phyloP scores from a whole-genome alignment of 1,284 basidiomycete genomes.

The Malassezia yamatoensis region DNA sequence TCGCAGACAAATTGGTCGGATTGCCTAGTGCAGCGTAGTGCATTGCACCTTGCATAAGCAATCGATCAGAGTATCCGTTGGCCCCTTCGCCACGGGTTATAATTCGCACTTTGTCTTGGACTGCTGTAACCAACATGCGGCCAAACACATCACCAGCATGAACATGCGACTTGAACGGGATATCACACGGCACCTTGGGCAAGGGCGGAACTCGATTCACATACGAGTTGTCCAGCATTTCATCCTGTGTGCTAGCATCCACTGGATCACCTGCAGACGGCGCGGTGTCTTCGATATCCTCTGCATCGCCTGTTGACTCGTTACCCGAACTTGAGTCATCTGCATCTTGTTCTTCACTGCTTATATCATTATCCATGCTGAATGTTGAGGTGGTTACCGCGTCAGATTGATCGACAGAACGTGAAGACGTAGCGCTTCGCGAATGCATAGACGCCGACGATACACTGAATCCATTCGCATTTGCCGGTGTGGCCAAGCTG shows the following conservation, averaged over 20 bases:
- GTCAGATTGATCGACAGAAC: conserved; percentile 2
- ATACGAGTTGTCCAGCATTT: conserved; percentile 9
- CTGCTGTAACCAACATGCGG: neutral
- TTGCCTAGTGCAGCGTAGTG: conserved; percentile 10
- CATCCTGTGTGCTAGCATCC: neutral
- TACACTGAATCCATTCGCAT: too few relatives aligned
- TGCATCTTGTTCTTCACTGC: conserved; percentile 9
- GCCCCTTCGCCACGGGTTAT: neutral
- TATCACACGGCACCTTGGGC: conserved; percentile 5
- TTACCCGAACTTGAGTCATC: neutral
- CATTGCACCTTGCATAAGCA: conserved; percentile 6
- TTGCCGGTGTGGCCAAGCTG: too few relatives aligned
- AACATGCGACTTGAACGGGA: conserved; percentile 1
- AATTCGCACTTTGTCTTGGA: conserved; percentile 9
- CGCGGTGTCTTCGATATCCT: neutral
- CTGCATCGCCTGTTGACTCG: neutral
- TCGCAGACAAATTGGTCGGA: conserved; percentile 2
- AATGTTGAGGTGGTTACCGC: neutral
- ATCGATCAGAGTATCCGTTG: neutral
- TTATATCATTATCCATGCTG: neutral
- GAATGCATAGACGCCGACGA: neutral
- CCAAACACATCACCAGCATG: neutral
- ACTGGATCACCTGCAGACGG: neutral
- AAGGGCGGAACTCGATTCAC: conserved; percentile 12
- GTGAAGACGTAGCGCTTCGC: neutral